phyloP scores from a whole-genome alignment of 164 flowering plant genomes.

The Amborella trichopoda region DNA sequence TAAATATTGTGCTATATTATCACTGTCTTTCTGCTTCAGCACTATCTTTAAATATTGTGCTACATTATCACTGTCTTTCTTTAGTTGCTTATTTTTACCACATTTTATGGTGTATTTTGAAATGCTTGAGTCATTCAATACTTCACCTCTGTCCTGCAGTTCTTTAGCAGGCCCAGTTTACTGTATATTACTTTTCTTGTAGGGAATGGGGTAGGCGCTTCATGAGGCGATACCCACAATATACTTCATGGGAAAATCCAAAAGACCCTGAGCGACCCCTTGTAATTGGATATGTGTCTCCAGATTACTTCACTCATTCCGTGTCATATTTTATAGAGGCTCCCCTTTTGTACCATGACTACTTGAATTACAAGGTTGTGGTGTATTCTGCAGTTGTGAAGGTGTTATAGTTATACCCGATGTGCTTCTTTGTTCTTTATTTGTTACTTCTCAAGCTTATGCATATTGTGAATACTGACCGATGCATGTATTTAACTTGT shows the following conservation, averaged over 20 bases:
- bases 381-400: conserved; percentile 98
- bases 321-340: conserved; percentile 98
- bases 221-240: conserved; percentile 64
- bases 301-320: conserved; percentile 98
- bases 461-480: neutral
- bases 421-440: neutral
- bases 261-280: conserved; percentile 88
- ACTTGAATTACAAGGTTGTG: conserved; percentile 75
- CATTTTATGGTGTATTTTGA: no score
- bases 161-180: neutral
- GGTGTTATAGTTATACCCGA: no score
- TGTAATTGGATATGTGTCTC: conserved; percentile 93
- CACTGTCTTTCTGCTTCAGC: no score
- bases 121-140: no score
- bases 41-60: no score
- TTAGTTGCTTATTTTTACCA: no score
- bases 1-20: no score
- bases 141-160: no score
- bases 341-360: conserved; percentile 76
- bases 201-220: conserved; percentile 99
- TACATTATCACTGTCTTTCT: no score
- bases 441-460: neutral
- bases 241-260: conserved; percentile 80
- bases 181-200: conserved; percentile 12
- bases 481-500: no score